Conservation (phyloP, 1,284 basidiomycete genomes). For the Rhizoctonia solani region DNA sequence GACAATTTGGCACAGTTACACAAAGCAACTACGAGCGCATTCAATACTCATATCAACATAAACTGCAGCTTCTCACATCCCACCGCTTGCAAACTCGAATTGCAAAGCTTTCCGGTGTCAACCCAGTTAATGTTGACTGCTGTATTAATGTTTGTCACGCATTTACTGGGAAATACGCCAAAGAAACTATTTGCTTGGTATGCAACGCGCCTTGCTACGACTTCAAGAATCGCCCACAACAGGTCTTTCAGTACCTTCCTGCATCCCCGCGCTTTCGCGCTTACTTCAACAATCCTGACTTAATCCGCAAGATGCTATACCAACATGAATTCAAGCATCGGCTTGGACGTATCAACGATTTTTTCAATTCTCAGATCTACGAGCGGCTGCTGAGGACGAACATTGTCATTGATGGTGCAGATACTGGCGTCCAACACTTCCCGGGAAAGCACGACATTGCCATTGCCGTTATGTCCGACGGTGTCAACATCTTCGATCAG, state of each 20-base stretch:
- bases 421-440: conserved; percentile 42
- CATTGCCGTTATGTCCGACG: conserved; percentile 46
- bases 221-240: conserved; percentile 7
- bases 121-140: not conserved
- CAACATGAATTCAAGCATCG: conserved; percentile 38
- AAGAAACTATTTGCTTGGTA: conserved; percentile 24
- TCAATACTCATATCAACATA: not conserved
- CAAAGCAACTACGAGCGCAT: not conserved
- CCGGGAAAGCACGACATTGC: conserved; percentile 44
- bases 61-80: not conserved
- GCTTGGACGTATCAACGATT: conserved; percentile 37
- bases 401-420: conserved; percentile 19
- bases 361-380: conserved; percentile 38
- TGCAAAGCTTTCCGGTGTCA: conserved; percentile 6
- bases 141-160: conserved; percentile 10
- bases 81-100: not conserved
- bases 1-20: not conserved
- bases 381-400: not conserved
- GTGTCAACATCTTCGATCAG: conserved; percentile 49
- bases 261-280: conserved; percentile 24
- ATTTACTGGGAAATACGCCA: not conserved
- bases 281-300: conserved; percentile 34
- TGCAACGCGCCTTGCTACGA: conserved; percentile 33
- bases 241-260: conserved; percentile 38
- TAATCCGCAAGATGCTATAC: conserved; percentile 40